Base-by-base conservation (phyloP, 2,329 filamentous ascomycete genomes). In the Uncinocarpus reesii region DNA sequence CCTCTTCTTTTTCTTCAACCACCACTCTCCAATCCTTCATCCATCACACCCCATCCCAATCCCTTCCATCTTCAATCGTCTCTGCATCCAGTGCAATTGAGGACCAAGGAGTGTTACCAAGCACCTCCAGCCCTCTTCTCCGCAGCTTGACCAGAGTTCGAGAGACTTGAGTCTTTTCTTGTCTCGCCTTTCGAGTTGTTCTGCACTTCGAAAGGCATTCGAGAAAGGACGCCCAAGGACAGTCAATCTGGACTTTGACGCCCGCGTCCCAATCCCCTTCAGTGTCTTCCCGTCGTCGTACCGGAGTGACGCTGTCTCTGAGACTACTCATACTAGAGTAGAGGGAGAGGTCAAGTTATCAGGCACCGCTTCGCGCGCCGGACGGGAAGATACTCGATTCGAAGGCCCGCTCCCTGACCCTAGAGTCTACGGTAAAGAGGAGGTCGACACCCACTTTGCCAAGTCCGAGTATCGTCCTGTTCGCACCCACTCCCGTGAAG, bases 171-270 rank as follows among this genome's bases (percentile, higher is more conserved):
- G 67, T 69, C 67, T 69, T 70, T 70, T 70, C 67, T 70, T 69
- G 66, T 67, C 62, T 69, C 60, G 63, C 58, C 66, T 69, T 70
- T 69, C 66, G 66, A 66, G 60, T 69, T 68, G 65, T 67, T 67
- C 15, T 54, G 64, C 65, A 67, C 61, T 69, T 69, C 66, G 66
- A 66, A 67, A 69, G 66, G 63, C 63, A 66, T 80, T 80, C 78
- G 79, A 86, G 82, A 82, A 80, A 76, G 77, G 79, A 74, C 80
- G 74, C 73, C 71, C 70, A 69, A 81, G 84, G 82, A 81, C 84
- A 84, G 86, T 76, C 86, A 95, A 87, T 78, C 89, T 95, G 89
- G 89, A 95, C 86, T 95, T 94, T 92, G 89, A 95, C 85, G 88
- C 89, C 76, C 86, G 88, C 75, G 86, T 95, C 75, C 87, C 90